phyloP scores from a whole-genome alignment of 495 filamentous ascomycete genomes.

The Neurospora sp. region DNA sequence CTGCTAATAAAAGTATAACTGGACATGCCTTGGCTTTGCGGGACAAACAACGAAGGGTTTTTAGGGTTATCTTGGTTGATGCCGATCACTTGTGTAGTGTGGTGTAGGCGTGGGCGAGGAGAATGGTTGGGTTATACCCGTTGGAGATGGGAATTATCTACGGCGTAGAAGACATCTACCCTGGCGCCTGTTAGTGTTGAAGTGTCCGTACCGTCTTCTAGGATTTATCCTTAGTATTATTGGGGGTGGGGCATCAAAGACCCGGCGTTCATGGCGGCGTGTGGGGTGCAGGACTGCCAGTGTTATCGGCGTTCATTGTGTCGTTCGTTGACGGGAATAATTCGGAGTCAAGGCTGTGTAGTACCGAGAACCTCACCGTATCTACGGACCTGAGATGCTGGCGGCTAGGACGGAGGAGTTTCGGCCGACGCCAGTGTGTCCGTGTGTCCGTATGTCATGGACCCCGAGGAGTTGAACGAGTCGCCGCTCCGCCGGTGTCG shows the following conservation, averaged over 20 bases:
- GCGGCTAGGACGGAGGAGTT: background rate
- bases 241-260: background rate
- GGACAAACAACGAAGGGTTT: background rate
- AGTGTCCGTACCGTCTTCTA: background rate
- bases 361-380: background rate
- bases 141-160: background rate
- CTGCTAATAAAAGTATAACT: background rate
- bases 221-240: background rate
- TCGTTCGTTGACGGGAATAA: background rate
- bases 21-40: background rate
- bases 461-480: background rate
- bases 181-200: background rate
- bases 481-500: background rate
- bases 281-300: background rate
- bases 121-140: background rate
- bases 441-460: background rate
- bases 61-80: background rate
- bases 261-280: background rate
- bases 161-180: background rate
- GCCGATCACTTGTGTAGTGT: background rate
- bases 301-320: background rate
- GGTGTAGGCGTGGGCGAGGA: background rate
- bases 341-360: background rate
- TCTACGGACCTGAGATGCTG: background rate
- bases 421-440: background rate